Conservation (phyloP, 495 filamentous ascomycete genomes). For the Aspergillus kassunensis region DNA sequence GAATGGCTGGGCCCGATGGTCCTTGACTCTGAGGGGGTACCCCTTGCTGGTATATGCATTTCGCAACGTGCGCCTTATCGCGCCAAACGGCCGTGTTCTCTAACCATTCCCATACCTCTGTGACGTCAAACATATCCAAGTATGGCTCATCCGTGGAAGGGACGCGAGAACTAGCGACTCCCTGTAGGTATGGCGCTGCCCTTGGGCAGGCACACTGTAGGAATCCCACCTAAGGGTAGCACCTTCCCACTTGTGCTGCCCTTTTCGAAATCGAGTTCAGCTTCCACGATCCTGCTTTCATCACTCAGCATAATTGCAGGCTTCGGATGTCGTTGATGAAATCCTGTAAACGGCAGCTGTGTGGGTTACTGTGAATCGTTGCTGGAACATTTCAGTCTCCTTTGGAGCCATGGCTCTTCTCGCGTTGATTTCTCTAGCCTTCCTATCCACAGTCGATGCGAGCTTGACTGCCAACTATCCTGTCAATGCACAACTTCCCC, state of each 20-base stretch:
- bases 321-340: conserved; percentile 5
- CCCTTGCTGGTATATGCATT: conserved; percentile 36
- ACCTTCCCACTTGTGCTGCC: conserved; percentile 19
- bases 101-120: conserved; percentile 37
- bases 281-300: conserved; percentile 11
- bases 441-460: conserved; percentile 38
- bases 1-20: conserved; percentile 23
- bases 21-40: conserved; percentile 28
- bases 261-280: not conserved
- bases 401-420: conserved; percentile 29
- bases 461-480: conserved; percentile 56
- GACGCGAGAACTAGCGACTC: conserved; percentile 30
- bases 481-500: conserved; percentile 73
- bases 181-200: conserved; percentile 31
- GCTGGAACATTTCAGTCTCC: conserved; percentile 13
- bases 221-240: conserved; percentile 23
- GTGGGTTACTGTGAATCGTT: conserved; percentile 9
- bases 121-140: conserved; percentile 46
- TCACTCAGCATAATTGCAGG: not conserved
- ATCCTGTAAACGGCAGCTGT: conserved; percentile 12
- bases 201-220: conserved; percentile 30
- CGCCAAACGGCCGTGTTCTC: conserved; percentile 14
- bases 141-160: conserved; percentile 42
- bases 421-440: conserved; percentile 26
- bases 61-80: conserved; percentile 33